Evolutionary conservation across 2,329 filamentous ascomycete species (phyloP), one percentile per base, ranked within the genome.

Genomic region (Cytospora chrysosperma): DNA sequence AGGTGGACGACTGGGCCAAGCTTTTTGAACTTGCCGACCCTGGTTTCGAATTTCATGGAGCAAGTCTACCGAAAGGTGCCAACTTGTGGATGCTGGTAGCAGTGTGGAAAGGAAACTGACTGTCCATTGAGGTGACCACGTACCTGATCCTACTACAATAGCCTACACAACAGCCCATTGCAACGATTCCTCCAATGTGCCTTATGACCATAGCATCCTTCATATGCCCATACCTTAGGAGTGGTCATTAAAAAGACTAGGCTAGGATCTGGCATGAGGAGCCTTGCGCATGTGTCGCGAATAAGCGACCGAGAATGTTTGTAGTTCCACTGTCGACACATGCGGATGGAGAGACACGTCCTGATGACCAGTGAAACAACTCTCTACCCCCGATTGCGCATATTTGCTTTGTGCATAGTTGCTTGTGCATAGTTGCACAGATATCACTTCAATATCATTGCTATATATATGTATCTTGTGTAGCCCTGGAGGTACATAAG

Each of bases 1-100:
- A 70, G 26, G 49, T 68, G 21, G 62, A 65, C 13, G 70, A 70
- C 26, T 73, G 70, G 70, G 59, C 47, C 24, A 55, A 61, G 21
- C 59, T 71, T 1, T 68, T 72, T 27, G 21, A 34, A 27, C 13
- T 27, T 0, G 68, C 70, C 15, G 69, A 69, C 40, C 49, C 57
- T 10, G 58, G 68, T 0, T 72, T 72, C 24, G 59, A 67, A 27
- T 69, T 72, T 47, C 50, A 65, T 21, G 64, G 53, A 24, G 67
- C 58, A 0, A 68, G 47, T 17, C 61, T 66, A 34, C 69, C 68
- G 3, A 10, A 56, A 9, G 67, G 70, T 21, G 67, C 69, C 2
- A 68, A 68, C 49, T 57, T 69, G 2, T 66, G 65, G 52, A 34
- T 72, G 13, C 15, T 70, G 5, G 56, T 67, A 1, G 63, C 63